Conservation (phyloP, 345 rosid species). For the Lagerstroemia speciosa region DNA sequence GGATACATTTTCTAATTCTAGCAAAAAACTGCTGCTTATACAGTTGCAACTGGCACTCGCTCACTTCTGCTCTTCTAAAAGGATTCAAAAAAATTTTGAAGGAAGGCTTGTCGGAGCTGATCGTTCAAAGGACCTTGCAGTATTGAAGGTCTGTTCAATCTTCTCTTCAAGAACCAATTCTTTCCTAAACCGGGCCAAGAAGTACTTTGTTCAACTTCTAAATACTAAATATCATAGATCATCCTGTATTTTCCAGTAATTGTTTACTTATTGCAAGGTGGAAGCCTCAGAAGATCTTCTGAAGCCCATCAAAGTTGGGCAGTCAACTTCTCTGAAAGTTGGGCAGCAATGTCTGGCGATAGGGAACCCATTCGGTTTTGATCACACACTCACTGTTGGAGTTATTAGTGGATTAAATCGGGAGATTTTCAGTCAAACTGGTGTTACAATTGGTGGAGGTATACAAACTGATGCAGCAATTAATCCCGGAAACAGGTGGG, state of each 20-base stretch:
- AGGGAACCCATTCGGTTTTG: conserved; percentile 96
- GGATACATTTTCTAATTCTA: neutral
- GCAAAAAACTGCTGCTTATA: neutral
- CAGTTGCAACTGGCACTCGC: neutral
- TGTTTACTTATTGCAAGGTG: conserved; percentile 38
- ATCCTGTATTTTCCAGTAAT: conserved; percentile 1
- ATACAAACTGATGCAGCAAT: conserved; percentile 99
- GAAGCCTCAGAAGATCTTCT: conserved; percentile 71
- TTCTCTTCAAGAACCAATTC: neutral
- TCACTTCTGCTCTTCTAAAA: conserved; percentile 19
- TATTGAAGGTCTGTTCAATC: conserved; percentile 45
- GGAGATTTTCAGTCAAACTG: conserved; percentile 83
- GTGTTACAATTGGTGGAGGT: conserved; percentile 90
- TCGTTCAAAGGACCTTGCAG: conserved; percentile 91
- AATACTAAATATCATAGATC: neutral
- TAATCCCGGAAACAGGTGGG: conserved; percentile 93
- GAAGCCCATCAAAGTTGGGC: conserved; percentile 70
- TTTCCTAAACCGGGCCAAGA: neutral
- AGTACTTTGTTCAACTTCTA: neutral
- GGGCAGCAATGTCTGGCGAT: conserved; percentile 95
- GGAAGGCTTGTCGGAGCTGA: conserved; percentile 87
- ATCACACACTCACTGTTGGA: conserved; percentile 91
- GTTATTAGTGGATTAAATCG: conserved; percentile 89
- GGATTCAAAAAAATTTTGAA: conserved; percentile 90
- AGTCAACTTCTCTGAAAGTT: conserved; percentile 67